Evolutionary conservation across 2,329 filamentous ascomycete species (phyloP), one percentile per base, ranked within the genome.

Genomic region (Colletotrichum scovillei): DNA sequence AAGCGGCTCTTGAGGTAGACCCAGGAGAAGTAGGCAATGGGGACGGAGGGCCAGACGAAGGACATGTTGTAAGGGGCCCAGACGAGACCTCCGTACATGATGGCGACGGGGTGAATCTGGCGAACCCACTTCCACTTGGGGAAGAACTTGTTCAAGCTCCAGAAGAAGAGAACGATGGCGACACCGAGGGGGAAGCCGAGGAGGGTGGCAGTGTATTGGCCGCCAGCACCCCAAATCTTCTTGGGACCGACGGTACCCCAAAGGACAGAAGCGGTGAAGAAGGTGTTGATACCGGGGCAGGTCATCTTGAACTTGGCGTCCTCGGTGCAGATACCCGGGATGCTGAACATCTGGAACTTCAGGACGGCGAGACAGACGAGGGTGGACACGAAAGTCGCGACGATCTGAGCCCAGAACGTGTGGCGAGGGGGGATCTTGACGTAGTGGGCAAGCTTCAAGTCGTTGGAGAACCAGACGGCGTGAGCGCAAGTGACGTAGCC

Each of bases 341-440:
- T 78, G 32, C 82, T 76, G 58, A 80, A 58, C 63, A 74, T 68
- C 78, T 88, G 86, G 78, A 86, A 87, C 74, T 86, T 85, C 63
- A 86, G 78, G 0, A 89, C 84, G n/a, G 84, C 86, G 5, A 86
- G 84, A 72, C 85, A 87, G 57, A 89, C 84, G 60, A 89, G 81
- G 1, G 86, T 88, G 60, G 86, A 87, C 24, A 89, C 79, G 26
- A 91, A 81, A 2, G 88, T 86, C 42, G 89, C 88, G 11, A 88
- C 81, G 77, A 91, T 88, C 79, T 92, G 90, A 0, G 89, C 89
- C 32, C 84, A 81, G 76, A 92, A 92, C 3, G 89, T 88, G 52
- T 90, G 86, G n/a, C 88, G 86, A 0, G 90, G 90, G 4, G 90
- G 89, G 22, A 92, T 90, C 82, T 91, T 91, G 82, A 89, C 86